Evolutionary conservation across 1,284 basidiomycete genomes (phyloP).

Genomic region (Serendipita sp.): DNA sequence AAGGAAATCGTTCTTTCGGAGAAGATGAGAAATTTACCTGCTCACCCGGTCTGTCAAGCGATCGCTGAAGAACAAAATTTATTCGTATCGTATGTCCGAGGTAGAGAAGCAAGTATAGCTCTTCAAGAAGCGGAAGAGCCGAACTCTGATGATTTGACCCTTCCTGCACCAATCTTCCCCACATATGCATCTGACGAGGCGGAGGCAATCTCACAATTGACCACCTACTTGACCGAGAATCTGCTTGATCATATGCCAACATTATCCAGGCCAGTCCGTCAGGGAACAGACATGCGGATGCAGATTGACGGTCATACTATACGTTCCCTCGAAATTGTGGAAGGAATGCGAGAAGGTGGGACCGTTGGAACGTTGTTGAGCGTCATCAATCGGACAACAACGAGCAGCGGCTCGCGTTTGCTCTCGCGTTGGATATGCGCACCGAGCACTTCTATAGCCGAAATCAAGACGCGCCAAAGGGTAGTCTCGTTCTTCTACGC

Average conservation of each 20-base stretch:
- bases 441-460: constrained; percentile 64
- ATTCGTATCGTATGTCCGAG: constrained; percentile 3
- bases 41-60: constrained; percentile 32
- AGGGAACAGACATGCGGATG: constrained; percentile 50
- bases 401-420: constrained; percentile 66
- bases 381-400: constrained; percentile 66
- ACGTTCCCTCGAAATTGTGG: constrained; percentile 75
- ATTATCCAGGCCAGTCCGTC: constrained; percentile 45
- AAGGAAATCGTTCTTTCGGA: constrained; percentile 65
- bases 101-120: constrained; percentile 1
- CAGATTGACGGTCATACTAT: constrained; percentile 86
- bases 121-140: not conserved
- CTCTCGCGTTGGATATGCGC: constrained; percentile 66
- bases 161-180: constrained; percentile 14
- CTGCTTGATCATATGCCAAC: constrained; percentile 69
- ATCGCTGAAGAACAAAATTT: constrained; percentile 36
- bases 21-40: constrained; percentile 24
- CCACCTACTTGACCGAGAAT: constrained; percentile 53
- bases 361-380: constrained; percentile 62
- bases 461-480: constrained; percentile 64
- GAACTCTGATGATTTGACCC: constrained; percentile 9
- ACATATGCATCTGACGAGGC: constrained; percentile 29
- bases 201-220: constrained; percentile 51
- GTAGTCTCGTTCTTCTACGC: constrained; percentile 65
- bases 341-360: constrained; percentile 61